Base-by-base conservation (phyloP, 306 rosid species). In the Sophora flavescens region DNA sequence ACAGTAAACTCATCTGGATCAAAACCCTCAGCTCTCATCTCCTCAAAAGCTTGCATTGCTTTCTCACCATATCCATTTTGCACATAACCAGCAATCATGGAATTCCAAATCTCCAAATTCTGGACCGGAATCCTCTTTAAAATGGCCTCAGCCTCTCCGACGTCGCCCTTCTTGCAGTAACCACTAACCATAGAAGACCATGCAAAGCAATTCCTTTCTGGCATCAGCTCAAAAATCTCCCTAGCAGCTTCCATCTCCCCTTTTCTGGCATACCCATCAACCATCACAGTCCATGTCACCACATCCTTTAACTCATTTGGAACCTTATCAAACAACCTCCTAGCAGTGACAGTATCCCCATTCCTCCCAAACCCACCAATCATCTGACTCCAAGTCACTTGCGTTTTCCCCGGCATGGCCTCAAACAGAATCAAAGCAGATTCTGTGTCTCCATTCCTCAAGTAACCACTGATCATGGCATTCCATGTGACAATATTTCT, bases 101-200 rank as follows among this genome's bases (percentile, higher is more conserved):
- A 85, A 74, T 89, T 91, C 95, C 95, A 91, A 44, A 86, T 85
- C 82, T 88, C 95, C 78, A 91, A 80, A 70, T 85, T 91, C 65
- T 83, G 85, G 33, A 62, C 81, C 0, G 84, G 90, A 59, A 82
- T 61, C 65, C 38, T 45, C 10, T 68, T 14, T 15, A 89, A 91
- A 68, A 91, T 53, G 6, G 59, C 60, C 82, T 76, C 78, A 14
- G 91, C 95, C 75, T 83, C 89, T 68, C 35, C 4, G 3, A 88
- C 81, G 80, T 63, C 42, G 39, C 95, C 93, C 38, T 62, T 75
- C 90, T 84, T 91, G 82, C 83, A 89, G 62, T 89, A 91, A n/a
- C 97, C 95, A 42, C 78, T 83, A 70, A 91, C 56, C 93, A 88
- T 86, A n/a, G 90, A 88, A 1, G 95, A 88, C 93, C 91, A 89